Percentiles rank a stretch among this genome's conserved stretches.
phyloP scores from a whole-genome alignment of 768 basidiomycete species.

The Cyclocybe aegerita region DNA sequence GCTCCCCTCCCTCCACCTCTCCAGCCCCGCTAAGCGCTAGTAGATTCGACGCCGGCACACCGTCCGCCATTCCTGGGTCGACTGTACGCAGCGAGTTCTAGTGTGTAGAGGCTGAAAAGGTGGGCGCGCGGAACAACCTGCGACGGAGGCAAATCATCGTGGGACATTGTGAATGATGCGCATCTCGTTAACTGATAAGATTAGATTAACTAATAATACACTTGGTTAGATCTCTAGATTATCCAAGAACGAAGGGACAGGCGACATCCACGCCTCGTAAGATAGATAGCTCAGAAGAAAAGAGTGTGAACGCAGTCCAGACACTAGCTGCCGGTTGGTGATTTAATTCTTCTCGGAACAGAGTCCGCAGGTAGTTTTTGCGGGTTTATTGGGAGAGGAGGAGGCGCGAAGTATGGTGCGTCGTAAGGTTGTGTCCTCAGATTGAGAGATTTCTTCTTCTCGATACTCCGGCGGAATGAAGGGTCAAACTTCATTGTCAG shows the following conservation, averaged over 20 bases:
- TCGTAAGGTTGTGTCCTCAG: conserved; percentile 59
- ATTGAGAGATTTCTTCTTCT: conserved; percentile 35
- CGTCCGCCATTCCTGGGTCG: conserved; percentile 12
- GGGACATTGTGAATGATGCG: conserved; percentile 3
- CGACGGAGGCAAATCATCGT: conserved; percentile 20
- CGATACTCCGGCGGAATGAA: conserved; percentile 14
- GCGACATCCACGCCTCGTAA: too few species aligned
- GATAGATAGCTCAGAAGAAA: too few species aligned
- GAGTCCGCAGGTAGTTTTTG: neutral
- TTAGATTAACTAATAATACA: too few species aligned
- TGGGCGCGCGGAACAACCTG: neutral
- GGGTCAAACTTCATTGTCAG: conserved; percentile 10
- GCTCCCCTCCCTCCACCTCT: conserved; percentile 6
- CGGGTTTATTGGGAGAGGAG: conserved; percentile 31
- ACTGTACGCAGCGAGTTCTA: neutral
- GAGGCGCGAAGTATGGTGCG: conserved; percentile 61
- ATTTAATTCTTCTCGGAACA: neutral
- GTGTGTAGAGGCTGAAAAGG: neutral
- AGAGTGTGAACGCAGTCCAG: too few species aligned
- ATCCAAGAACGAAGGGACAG: too few species aligned
- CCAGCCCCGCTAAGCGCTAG: neutral
- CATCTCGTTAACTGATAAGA: too few species aligned
- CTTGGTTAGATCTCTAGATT: too few species aligned
- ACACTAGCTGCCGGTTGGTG: neutral
- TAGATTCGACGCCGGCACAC: conserved; percentile 8